Percentiles rank a stretch among this genome's conserved stretches.
phyloP scores from a whole-genome alignment of 2,329 filamentous ascomycete genomes.

The Sclerotinia spermophila region DNA sequence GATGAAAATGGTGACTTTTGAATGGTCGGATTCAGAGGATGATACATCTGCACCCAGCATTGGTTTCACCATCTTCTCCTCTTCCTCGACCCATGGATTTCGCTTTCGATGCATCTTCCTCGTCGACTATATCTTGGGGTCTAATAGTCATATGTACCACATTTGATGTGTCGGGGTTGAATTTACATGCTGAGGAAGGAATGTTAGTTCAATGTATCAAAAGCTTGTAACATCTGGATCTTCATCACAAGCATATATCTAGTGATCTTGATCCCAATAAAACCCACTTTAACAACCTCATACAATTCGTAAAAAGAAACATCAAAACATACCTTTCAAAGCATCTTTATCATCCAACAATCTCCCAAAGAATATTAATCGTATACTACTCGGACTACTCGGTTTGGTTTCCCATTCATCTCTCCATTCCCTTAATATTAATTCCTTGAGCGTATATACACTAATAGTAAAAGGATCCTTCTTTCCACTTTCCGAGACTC shows the following conservation, averaged over 20 bases:
- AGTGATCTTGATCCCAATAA: not conserved
- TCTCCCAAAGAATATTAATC: conserved; percentile 88
- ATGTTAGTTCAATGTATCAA: not conserved
- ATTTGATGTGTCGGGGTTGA: conserved; percentile 70
- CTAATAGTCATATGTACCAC: conserved; percentile 94
- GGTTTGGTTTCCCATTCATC: conserved; percentile 88
- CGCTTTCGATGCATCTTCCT: conserved; percentile 47
- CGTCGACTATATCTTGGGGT: conserved; percentile 77
- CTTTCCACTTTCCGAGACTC: conserved; percentile 53
- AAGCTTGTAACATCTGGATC: not conserved
- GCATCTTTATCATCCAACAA: conserved; percentile 84
- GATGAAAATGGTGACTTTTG: not conserved
- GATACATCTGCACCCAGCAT: conserved; percentile 61
- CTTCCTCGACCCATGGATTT: conserved; percentile 41
- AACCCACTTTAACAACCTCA: not conserved
- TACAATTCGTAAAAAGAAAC: not conserved
- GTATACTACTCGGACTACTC: conserved; percentile 81
- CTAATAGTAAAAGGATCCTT: conserved; percentile 85
- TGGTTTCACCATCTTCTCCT: conserved; percentile 53
- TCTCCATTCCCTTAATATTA: conserved; percentile 91
- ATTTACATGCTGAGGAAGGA: conserved; percentile 63
- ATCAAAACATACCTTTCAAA: conserved; percentile 65
- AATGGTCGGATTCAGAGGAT: conserved; percentile 48
- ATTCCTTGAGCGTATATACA: conserved; percentile 88
- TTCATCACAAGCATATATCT: not conserved